phyloP scores from a whole-genome alignment of 768 basidiomycete species.

The Termitomyces sp. region DNA sequence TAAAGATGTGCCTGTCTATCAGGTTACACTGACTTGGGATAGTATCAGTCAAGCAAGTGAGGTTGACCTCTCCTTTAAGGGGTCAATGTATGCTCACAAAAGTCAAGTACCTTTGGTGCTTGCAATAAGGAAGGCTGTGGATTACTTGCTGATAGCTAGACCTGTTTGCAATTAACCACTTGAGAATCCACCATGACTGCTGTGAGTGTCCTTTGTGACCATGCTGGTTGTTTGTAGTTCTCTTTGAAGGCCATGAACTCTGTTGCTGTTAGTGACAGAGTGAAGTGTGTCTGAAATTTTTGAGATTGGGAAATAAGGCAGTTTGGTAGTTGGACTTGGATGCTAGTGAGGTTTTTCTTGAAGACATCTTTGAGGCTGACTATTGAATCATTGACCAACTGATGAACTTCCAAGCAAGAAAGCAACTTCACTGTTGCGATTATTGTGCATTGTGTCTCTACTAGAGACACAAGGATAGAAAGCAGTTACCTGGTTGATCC shows the following conservation, averaged over 20 bases:
- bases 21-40: conserved; percentile 28
- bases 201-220: conserved; percentile 14
- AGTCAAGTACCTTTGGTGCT: conserved; percentile 24
- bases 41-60: conserved; percentile 18
- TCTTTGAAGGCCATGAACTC: conserved; percentile 28
- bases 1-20: conserved; percentile 27
- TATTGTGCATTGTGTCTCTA: neutral
- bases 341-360: conserved; percentile 15
- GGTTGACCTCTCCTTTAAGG: neutral
- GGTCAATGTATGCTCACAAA: conserved; percentile 7
- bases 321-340: conserved; percentile 20
- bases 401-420: neutral
- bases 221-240: conserved; percentile 31
- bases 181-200: conserved; percentile 28
- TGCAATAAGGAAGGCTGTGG: conserved; percentile 28
- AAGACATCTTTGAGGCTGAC: conserved; percentile 9
- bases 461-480: conserved; percentile 3
- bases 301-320: conserved; percentile 42
- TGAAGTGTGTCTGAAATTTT: conserved; percentile 32
- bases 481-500: conserved; percentile 67
- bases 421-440: neutral
- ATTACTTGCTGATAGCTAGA: conserved; percentile 36
- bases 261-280: conserved; percentile 21
- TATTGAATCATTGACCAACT: conserved; percentile 19
- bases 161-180: conserved; percentile 29